Conservation (phyloP, 352 stramenopile species). For the Pythium vanterpoolii region DNA sequence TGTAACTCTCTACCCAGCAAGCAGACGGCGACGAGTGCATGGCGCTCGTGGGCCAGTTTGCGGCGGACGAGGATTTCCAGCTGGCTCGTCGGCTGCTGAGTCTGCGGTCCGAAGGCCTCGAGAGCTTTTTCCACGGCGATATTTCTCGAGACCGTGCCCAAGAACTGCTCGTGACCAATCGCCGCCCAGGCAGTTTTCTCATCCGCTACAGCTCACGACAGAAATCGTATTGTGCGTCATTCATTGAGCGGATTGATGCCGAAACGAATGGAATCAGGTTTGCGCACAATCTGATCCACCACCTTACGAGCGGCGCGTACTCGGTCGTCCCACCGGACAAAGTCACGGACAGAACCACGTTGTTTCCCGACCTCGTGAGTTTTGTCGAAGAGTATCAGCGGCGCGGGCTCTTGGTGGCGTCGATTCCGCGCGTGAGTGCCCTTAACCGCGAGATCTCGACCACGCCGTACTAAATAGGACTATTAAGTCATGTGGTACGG, state of each 20-base stretch:
- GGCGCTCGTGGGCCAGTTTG: slow-evolving; percentile 44
- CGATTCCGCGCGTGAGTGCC: slow-evolving; percentile 40
- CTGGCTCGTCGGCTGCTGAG: slow-evolving; percentile 50
- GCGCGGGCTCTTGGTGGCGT: slow-evolving; percentile 50
- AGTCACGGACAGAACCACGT: slow-evolving; percentile 41
- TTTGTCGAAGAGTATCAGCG: slow-evolving; percentile 77
- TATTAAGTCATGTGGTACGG: slow-evolving; percentile 35
- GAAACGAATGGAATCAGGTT: slow-evolving; percentile 40
- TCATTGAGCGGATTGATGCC: slow-evolving; percentile 50
- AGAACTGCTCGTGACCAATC: slow-evolving; percentile 32
- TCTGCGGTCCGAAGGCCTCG: slow-evolving; percentile 53
- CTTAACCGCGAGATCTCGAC: slow-evolving; percentile 66
- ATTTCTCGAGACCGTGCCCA: slow-evolving; percentile 56
- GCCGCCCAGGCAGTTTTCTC: slow-evolving; percentile 49
- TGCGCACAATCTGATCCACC: slow-evolving; percentile 70
- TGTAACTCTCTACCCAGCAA: slow-evolving; percentile 32
- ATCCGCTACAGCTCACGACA: slow-evolving; percentile 72
- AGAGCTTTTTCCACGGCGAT: slow-evolving; percentile 77
- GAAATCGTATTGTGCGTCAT: slow-evolving; percentile 67
- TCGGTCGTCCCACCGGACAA: slow-evolving; percentile 50
- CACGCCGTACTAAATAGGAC: slow-evolving; percentile 5
- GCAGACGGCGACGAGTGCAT: slow-evolving; percentile 52
- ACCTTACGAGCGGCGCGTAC: slow-evolving; percentile 60
- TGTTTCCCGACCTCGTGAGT: slow-evolving; percentile 71
- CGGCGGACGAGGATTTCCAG: slow-evolving; percentile 66